Evolutionary conservation across 768 basidiomycete genomes (phyloP).

Genomic region (Tricholoma terreum): DNA sequence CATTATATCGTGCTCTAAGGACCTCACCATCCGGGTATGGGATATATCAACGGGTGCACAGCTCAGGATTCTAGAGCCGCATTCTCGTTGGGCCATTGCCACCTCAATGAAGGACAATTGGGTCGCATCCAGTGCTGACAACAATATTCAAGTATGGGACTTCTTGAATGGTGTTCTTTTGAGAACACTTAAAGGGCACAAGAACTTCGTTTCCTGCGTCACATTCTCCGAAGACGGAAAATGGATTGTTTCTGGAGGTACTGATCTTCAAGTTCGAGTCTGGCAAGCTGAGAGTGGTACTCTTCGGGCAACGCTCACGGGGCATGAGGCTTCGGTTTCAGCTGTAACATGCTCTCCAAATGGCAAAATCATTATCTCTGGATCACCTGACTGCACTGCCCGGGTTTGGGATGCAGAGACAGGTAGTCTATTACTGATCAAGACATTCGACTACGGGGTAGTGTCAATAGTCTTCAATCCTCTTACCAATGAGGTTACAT

Average conservation of each 20-base stretch:
- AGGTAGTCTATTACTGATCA: not conserved
- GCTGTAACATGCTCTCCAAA: not conserved
- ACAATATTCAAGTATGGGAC: not conserved
- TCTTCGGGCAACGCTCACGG: not conserved
- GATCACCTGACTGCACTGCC: not conserved
- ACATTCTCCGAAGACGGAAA: not conserved
- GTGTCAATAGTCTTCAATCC: not conserved
- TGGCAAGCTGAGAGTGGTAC: not conserved
- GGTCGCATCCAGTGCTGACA: not conserved
- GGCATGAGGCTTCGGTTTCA: not conserved
- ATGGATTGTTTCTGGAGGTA: not conserved
- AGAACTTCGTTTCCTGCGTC: not conserved
- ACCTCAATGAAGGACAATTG: not conserved
- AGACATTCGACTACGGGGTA: not conserved
- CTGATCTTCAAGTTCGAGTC: not conserved
- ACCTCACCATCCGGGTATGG: not conserved
- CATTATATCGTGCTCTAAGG: not conserved
- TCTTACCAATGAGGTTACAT: not conserved
- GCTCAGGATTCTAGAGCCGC: not conserved
- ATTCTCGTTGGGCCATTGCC: no score
- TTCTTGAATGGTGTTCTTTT: not conserved
- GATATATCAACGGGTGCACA: not conserved
- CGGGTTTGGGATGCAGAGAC: not conserved
- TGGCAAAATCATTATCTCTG: not conserved
- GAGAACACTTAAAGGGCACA: not conserved